Evolutionary conservation across 176 grass and related monocot species (phyloP).

Genomic region (Zea luxurians): DNA sequence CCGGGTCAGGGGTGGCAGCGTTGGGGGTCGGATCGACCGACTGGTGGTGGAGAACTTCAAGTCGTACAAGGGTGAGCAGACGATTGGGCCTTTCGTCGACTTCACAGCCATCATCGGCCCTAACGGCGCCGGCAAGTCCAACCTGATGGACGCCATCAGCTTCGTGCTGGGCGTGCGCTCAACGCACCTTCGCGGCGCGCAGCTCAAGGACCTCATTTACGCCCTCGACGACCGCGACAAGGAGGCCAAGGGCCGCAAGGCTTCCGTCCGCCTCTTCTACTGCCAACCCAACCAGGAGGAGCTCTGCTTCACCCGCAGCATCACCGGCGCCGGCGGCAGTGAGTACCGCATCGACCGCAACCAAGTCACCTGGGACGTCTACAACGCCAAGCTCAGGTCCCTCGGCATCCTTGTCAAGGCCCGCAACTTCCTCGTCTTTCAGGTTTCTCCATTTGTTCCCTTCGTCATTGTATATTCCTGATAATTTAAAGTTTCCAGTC

Average conservation of each 20-base stretch:
- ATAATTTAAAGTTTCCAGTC: not conserved
- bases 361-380: constrained; percentile 70
- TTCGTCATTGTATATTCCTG: not conserved
- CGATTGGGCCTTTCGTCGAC: constrained; percentile 85
- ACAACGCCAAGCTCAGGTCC: constrained; percentile 90
- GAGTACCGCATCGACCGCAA: constrained; percentile 74
- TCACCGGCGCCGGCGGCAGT: constrained; percentile 65
- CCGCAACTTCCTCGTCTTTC: constrained; percentile 95
- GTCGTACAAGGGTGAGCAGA: constrained; percentile 91
- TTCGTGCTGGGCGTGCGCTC: constrained; percentile 93
- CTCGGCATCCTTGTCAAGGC: constrained; percentile 97
- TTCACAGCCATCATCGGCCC: constrained; percentile 96
- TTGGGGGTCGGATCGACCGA: constrained; percentile 73
- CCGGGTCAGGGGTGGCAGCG: constrained; percentile 9
- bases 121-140: constrained; percentile 92
- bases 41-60: constrained; percentile 97
- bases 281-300: constrained; percentile 34
- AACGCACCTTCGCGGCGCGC: constrained; percentile 73
- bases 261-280: constrained; percentile 86
- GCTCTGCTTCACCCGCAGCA: constrained; percentile 77
- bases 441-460: constrained; percentile 48
- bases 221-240: constrained; percentile 89
- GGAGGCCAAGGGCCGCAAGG: constrained; percentile 79
- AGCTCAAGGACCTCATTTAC: constrained; percentile 97
- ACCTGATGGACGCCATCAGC: constrained; percentile 98